phyloP scores from a whole-genome alignment of 164 flowering plant genomes.

The Vitis riparia region DNA sequence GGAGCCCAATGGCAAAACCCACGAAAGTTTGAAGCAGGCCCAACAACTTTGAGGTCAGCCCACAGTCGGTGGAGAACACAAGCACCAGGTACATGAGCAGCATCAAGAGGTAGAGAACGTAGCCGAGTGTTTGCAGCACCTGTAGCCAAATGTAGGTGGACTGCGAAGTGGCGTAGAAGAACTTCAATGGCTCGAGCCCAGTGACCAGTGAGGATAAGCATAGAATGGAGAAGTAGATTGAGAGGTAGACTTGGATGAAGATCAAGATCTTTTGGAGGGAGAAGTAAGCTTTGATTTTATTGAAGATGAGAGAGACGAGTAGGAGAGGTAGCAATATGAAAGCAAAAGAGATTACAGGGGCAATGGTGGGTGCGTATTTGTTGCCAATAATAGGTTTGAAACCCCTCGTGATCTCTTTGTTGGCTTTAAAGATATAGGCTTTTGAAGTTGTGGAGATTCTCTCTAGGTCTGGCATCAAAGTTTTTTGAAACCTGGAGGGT shows the following conservation, averaged over 20 bases:
- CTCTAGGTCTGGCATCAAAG: slow-evolving; percentile 73
- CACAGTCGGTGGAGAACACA: slow-evolving; percentile 68
- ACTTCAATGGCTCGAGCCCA: slow-evolving; percentile 77
- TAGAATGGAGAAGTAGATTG: slow-evolving; percentile 88
- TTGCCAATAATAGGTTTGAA: slow-evolving; percentile 79
- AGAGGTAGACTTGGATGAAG: slow-evolving; percentile 75
- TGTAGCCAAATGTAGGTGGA: slow-evolving; percentile 75
- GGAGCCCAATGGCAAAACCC: slow-evolving; percentile 80
- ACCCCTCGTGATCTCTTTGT: slow-evolving; percentile 59
- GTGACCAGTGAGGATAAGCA: slow-evolving; percentile 59
- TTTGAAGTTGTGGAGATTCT: slow-evolving; percentile 69
- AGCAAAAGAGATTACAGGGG: slow-evolving; percentile 51
- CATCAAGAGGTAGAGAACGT: slow-evolving; percentile 69
- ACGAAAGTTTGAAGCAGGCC: slow-evolving; percentile 81
- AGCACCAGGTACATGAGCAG: slow-evolving; percentile 73
- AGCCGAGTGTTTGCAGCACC: slow-evolving; percentile 75
- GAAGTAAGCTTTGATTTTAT: slow-evolving; percentile 65
- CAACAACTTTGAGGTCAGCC: slow-evolving; percentile 53
- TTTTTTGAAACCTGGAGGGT: slow-evolving; percentile 67
- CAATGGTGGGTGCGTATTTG: slow-evolving; percentile 68
- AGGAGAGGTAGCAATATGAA: slow-evolving; percentile 77
- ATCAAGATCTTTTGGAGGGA: slow-evolving; percentile 78
- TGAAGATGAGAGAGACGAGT: slow-evolving; percentile 66
- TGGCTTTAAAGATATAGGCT: slow-evolving; percentile 59
- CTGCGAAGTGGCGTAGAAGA: slow-evolving; percentile 71